Evolutionary conservation across 2,329 filamentous ascomycete genomes (phyloP).

Genomic region (Clonostachys chloroleuca): DNA sequence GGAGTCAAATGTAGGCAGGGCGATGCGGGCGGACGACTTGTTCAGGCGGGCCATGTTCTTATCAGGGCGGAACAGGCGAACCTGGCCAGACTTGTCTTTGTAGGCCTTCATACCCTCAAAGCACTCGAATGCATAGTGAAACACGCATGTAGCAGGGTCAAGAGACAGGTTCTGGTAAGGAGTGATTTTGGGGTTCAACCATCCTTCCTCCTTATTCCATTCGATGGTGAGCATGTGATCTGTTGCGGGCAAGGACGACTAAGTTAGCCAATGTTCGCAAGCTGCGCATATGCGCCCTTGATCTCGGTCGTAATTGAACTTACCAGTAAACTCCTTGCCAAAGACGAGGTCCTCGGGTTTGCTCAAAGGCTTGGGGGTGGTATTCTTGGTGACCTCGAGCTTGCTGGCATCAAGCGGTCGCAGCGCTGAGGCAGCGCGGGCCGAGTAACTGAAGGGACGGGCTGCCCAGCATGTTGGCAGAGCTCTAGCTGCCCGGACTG

Average conservation of each 20-base stretch:
- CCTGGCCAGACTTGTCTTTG: conserved; percentile 73
- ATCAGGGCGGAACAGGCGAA: conserved; percentile 88
- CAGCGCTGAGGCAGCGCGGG: conserved; percentile 47
- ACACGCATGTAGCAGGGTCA: conserved; percentile 92
- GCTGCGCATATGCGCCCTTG: no score
- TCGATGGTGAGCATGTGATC: conserved; percentile 97
- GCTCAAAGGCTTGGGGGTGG: conserved; percentile 67
- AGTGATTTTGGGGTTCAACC: conserved; percentile 76
- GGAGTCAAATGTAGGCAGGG: conserved; percentile 79
- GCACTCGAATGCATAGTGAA: conserved; percentile 97
- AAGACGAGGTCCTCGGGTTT: conserved; percentile 84
- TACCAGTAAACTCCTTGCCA: conserved; percentile 86
- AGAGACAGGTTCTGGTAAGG: conserved; percentile 97
- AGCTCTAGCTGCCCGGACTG: conserved; percentile 25
- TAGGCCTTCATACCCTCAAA: conserved; percentile 99
- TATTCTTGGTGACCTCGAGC: conserved; percentile 71
- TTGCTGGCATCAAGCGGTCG: conserved; percentile 72
- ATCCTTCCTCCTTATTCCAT: conserved; percentile 83
- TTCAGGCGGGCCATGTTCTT: conserved; percentile 97
- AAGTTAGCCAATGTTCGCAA: no score
- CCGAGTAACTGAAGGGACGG: conserved; percentile 38
- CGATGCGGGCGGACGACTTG: conserved; percentile 86
- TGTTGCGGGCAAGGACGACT: conserved; percentile 22
- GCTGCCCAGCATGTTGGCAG: conserved; percentile 18
- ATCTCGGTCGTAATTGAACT: conserved; percentile 4